phyloP scores from a whole-genome alignment of 148 eudicot species.

The Cornus controversa region DNA sequence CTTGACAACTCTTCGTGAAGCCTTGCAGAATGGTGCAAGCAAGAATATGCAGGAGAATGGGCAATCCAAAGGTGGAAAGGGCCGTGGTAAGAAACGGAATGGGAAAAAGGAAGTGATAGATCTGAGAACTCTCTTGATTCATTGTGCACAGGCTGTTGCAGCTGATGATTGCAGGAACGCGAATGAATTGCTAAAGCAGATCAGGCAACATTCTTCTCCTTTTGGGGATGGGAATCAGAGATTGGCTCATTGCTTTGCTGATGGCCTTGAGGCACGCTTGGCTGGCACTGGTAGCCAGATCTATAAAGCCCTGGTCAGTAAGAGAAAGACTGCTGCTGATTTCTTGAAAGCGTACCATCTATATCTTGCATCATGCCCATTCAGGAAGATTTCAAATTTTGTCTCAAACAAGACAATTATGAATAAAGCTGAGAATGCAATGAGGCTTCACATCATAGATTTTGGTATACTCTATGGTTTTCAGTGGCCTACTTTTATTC shows the following conservation, averaged over 20 bases:
- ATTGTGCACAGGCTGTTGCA: constrained; percentile 41
- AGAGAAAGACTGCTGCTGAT: constrained; percentile 27
- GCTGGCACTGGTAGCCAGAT: constrained; percentile 37
- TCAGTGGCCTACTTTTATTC: constrained; percentile 39
- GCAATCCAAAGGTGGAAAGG: constrained; percentile 34
- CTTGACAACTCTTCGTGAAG: constrained; percentile 38
- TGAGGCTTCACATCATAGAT: constrained; percentile 32
- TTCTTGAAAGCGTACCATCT: constrained; percentile 36
- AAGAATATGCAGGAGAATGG: constrained; percentile 32
- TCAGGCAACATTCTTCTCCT: constrained; percentile 28
- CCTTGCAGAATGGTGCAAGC: constrained; percentile 31
- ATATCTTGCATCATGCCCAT: constrained; percentile 31
- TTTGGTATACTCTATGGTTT: constrained; percentile 42
- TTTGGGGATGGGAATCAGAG: constrained; percentile 37
- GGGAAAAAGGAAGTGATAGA: constrained; percentile 35
- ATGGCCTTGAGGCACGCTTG: constrained; percentile 44
- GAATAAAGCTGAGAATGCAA: constrained; percentile 9
- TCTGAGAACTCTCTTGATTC: constrained; percentile 29
- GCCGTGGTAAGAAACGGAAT: constrained; percentile 43
- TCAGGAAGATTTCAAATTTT: constrained; percentile 28
- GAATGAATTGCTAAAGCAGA: constrained; percentile 29
- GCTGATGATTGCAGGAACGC: constrained; percentile 26
- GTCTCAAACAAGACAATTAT: constrained; percentile 29
- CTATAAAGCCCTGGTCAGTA: constrained; percentile 21
- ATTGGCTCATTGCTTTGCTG: constrained; percentile 33